These are phyloP conservation scores for Flaveria sonorensis DNA, from an alignment of 129 eudicot species.

Conservation along the genomic window DNA sequence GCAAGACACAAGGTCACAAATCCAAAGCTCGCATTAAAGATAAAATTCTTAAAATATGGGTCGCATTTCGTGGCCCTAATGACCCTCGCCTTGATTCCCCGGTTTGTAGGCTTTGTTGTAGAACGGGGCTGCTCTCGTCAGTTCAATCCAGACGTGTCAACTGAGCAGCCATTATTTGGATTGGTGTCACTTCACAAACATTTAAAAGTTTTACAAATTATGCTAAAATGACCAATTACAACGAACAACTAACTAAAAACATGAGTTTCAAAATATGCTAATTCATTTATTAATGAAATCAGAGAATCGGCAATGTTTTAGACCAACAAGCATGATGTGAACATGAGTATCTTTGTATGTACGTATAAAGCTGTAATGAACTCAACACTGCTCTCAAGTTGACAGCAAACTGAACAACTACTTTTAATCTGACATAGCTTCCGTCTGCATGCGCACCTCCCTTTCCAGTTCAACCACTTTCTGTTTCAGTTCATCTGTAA, in stretches of 20 bases:
- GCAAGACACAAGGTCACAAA: no score
- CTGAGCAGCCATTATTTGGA: no score
- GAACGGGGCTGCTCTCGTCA: no score
- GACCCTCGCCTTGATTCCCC: no score
- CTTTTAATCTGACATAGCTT: not conserved
- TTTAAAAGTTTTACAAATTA: not conserved
- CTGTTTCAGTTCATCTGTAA: slow-evolving; percentile 37
- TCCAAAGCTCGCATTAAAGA: no score
- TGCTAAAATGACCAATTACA: not conserved
- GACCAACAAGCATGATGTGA: not conserved
- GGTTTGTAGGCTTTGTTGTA: no score
- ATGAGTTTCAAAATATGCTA: not conserved
- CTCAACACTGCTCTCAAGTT: not conserved
- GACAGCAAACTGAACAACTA: not conserved
- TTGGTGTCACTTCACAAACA: not conserved
- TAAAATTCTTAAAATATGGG: no score
- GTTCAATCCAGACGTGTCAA: no score
- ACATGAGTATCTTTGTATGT: not conserved
- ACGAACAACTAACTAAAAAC: not conserved
- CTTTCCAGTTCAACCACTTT: slow-evolving; percentile 50
- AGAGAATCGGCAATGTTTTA: not conserved
- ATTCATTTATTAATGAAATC: not conserved
- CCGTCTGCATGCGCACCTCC: slow-evolving; percentile 32
- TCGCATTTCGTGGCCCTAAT: no score
- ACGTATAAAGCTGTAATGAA: not conserved